Base-by-base conservation (phyloP, 345 rosid species). In the Lepidium didymum region DNA sequence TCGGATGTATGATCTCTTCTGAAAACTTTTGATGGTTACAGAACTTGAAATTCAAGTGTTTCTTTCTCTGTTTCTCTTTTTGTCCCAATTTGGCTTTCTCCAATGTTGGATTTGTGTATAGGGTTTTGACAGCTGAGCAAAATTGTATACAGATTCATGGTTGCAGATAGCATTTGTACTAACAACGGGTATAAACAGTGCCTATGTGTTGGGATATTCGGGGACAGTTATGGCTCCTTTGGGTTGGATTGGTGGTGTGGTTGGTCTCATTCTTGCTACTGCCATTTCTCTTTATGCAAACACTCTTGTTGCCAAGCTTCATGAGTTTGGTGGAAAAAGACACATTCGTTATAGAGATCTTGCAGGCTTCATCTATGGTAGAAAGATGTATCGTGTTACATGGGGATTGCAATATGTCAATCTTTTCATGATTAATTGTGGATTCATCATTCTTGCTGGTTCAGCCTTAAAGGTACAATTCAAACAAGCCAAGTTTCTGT, bases 331-430 rank as follows among this genome's bases (percentile, higher is more conserved):
- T 35, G 97, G 95, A 4, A 94, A 68, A 83, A 84, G 97, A 81
- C 99, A 89, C 76, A 94, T 91, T 77, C 80, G 99, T 75, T 91
- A 91, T 76, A 86, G 96, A 81, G 97, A 94, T 73, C 92, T 94
- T 5, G 99, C 97, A 2, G 93, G 95, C 60, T 78, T 68, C 56
- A 55, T 90, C 15, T 94, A 91, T 14, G 92, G 97, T 54, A 62
- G 36, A 55, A 75, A 69, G 50, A 64, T 68, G 74, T 75, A 75
- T 14, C 10, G 67, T 41, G 45, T 71, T 33, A 77, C 83, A 36
- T 83, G 87, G 87, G 81, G 72, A 31, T 62, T 83, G 61, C 87
- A 83, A 55, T 83, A 81, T 83, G 74, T 75, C 3, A 79, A 81
- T 69, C 85, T 81, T 41, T 83, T 83, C 75, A 81, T 83, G 87